These are phyloP conservation scores for Stevia rebaudiana DNA, from an alignment of 140 eudicot species.

Conservation along the genomic window DNA sequence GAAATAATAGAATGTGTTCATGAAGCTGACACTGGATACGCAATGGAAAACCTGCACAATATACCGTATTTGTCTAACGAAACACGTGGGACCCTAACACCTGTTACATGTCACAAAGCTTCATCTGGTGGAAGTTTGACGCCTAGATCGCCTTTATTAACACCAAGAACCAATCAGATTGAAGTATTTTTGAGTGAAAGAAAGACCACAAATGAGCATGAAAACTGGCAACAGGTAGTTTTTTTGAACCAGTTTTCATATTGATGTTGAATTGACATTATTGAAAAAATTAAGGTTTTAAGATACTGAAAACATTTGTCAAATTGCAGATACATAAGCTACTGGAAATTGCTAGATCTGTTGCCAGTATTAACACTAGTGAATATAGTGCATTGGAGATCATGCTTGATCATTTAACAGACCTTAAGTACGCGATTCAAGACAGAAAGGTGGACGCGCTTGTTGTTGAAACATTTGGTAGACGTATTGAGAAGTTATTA, in stretches of 20 bases:
- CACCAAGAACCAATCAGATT: conserved; percentile 81
- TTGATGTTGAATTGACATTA: conserved; percentile 8
- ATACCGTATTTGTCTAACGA: conserved; percentile 42
- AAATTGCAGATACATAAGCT: conserved; percentile 76
- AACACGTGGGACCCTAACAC: conserved; percentile 38
- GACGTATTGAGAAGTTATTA: conserved; percentile 93
- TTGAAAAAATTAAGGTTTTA: neutral
- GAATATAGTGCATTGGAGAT: conserved; percentile 80
- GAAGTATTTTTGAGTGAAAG: conserved; percentile 62
- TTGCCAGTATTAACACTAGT: conserved; percentile 57
- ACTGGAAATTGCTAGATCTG: conserved; percentile 77
- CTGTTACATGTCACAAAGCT: conserved; percentile 45
- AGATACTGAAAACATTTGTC: conserved; percentile 13
- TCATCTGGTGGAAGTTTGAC: conserved; percentile 81
- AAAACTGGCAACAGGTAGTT: conserved; percentile 76
- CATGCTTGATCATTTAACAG: conserved; percentile 74
- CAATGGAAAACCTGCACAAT: conserved; percentile 40
- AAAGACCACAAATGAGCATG: conserved; percentile 70
- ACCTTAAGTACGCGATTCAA: conserved; percentile 81
- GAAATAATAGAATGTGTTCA: conserved; percentile 53
- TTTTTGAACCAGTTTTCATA: conserved; percentile 6
- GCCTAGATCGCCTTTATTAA: conserved; percentile 84
- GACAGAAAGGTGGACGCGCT: conserved; percentile 99
- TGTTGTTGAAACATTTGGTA: conserved; percentile 97
- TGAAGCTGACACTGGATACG: conserved; percentile 43